Evolutionary conservation across 768 basidiomycete species (phyloP), one percentile per base, ranked within the genome.

Genomic region (Thelephora ganbajun): DNA sequence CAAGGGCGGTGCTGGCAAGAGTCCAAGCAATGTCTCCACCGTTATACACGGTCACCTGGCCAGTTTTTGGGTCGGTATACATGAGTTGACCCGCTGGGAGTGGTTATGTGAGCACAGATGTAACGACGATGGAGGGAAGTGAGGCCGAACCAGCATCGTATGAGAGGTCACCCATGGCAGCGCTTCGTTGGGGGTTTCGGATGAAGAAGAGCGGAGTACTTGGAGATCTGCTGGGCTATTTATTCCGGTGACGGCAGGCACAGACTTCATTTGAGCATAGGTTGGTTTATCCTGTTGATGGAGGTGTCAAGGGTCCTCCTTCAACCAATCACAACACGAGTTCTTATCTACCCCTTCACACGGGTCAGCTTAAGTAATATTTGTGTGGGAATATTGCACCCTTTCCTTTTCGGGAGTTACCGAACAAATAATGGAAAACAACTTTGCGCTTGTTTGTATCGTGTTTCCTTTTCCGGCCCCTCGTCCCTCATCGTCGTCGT

Each of bases 1-100:
- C 88, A 51, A 91, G 70, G 22, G 88, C 91, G 14, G 77, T 90
- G 22, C 78, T 77, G 3, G 76, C 63, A 47, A 92, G 66, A 36
- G 79, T 67, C 82, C 80, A 83, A 5, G 79, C 74, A 43, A 82
- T 76, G 61, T 83, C 76, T 49, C 80, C 81, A 41, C 79, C 66
- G 58, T 76, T 71, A 66, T 74, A 79, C 30, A 71, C 63, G 33
- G 45, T 33, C 20, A 45, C 47, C 4, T 47, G 48, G 35, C 50
- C 50, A 34, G 50, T 50, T 41, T 48, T 48, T 44, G 62, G 54
- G 46, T 59, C 56, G 45, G 53, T 54, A 55, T 54, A 66, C 13
- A 57, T 11, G n/a, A 73, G 56, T 50, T 67, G 66, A 7, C 63
- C 66, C 30, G 72, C 70, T 72, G 54, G 1, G 34, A 41, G 23